Percentiles rank a stretch among this genome's conserved stretches.
These are phyloP conservation scores for Termitomyces eurrhizus DNA, from an alignment of 768 basidiomycete genomes.

Conservation along the genomic window DNA sequence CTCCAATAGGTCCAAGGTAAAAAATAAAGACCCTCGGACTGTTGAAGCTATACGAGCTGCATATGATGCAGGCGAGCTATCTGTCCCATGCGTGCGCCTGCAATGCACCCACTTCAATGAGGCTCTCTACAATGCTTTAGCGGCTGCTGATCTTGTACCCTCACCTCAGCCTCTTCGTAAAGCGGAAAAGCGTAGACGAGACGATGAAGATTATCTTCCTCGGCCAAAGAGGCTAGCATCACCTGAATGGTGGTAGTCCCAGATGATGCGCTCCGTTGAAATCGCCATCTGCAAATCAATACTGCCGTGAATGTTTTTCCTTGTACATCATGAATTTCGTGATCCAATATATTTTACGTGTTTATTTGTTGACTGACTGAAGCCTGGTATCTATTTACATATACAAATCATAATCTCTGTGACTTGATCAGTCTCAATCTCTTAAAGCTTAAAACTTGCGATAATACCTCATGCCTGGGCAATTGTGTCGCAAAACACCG, in stretches of 20 bases:
- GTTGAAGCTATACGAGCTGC: conserved; percentile 31
- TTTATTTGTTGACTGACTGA: background rate
- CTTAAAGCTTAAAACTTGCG: background rate
- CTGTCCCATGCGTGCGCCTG: conserved; percentile 46
- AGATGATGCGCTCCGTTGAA: background rate
- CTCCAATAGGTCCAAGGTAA: conserved; percentile 34
- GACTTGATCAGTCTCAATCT: background rate
- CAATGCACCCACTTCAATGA: conserved; percentile 42
- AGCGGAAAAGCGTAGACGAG: conserved; percentile 14
- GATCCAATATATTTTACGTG: background rate
- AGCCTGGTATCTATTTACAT: background rate
- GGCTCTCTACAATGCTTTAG: conserved; percentile 30
- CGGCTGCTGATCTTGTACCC: conserved; percentile 5
- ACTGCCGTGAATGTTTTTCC: background rate
- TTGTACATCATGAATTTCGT: background rate
- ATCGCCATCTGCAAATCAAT: background rate
- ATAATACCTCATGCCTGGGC: conserved; percentile 24
- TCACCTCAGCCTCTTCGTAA: background rate
- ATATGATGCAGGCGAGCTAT: conserved; percentile 40
- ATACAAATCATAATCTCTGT: background rate
- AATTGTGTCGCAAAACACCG: conserved; percentile 16
- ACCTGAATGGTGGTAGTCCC: background rate
- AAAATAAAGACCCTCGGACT: conserved; percentile 30
- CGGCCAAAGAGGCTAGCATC: background rate
- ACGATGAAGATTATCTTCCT: conserved; percentile 11